Base-by-base conservation (phyloP, 352 stramenopile species). In the Thraustochytrium sp. region DNA sequence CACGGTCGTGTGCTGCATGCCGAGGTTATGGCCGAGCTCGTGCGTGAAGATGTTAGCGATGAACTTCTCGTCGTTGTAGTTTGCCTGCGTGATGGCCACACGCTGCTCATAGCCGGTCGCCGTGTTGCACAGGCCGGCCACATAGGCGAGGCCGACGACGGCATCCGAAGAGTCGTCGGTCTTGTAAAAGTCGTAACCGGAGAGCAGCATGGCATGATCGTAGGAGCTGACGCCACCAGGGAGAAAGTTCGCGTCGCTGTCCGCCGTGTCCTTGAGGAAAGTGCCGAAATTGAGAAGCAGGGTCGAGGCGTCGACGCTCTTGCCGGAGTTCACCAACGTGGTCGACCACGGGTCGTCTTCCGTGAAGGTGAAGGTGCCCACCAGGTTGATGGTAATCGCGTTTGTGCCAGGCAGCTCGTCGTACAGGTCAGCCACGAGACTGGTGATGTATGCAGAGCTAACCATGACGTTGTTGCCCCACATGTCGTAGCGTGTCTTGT, bases 1-100 rank as follows among this genome's bases (percentile, higher is more conserved):
- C 29, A 36, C 42, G 34, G 11, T 36, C 11, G 65, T 77, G 65
- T 77, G 65, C 65, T 77, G n/a, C 48, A 80, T 61, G 8, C 68
- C 68, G n/a, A 80, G 48, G 68, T 80, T 80, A 31, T 80, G 68
- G 31, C 68, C 68, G 23, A 80, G 31, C 44, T 80, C 68, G 13
- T 80, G 68, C 13, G 68, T 29, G 13, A 80, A 55, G 31, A 80
- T 80, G 31, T 80, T 80, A 18, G 68, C 68, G 1, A 51, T 51
- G 51, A 75, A 80, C 53, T 80, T 46, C 37, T 46, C 68, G 46
- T 64, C 31, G 34, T 68, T 23, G 53, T 37, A 80, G 26, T 46
- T 72, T 11, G 48, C 68, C 68, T 80, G 68, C 2, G 68, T 80
- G n/a, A 80, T 63, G 23, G 9, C 54, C 5, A 63, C 54, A 5